phyloP scores from a whole-genome alignment of 176 grass and related monocot species.

The Saccharum officinarum region DNA sequence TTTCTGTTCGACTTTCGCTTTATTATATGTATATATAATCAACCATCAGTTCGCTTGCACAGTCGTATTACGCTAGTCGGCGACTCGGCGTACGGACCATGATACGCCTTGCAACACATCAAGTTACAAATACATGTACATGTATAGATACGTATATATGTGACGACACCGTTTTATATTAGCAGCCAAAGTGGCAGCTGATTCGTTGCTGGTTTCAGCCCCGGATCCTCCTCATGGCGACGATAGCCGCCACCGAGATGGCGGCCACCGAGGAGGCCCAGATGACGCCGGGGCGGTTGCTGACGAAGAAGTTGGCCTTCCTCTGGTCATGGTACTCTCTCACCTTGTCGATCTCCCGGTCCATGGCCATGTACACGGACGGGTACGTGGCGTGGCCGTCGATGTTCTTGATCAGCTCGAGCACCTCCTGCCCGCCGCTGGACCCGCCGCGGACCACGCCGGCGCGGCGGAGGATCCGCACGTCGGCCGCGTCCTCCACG shows the following conservation, averaged over 20 bases:
- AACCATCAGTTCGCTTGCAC: too few relatives aligned
- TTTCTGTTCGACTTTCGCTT: too few relatives aligned
- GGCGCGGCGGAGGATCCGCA: slow-evolving; percentile 32
- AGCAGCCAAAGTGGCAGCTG: neutral
- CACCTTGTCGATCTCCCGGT: slow-evolving; percentile 42
- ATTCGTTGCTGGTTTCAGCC: neutral
- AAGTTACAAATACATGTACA: neutral
- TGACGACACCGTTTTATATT: neutral
- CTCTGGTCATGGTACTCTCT: slow-evolving; percentile 31
- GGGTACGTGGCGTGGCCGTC: slow-evolving; percentile 51
- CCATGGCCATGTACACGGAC: slow-evolving; percentile 53
- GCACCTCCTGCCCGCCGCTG: slow-evolving; percentile 23
- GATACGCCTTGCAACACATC: neutral
- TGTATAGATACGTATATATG: neutral
- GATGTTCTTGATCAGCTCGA: slow-evolving; percentile 44
- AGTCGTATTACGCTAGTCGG: too few relatives aligned
- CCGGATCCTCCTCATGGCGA: slow-evolving; percentile 25
- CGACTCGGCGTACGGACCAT: neutral
- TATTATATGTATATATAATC: too few relatives aligned
- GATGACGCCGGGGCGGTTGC: slow-evolving; percentile 46
- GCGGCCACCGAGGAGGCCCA: slow-evolving; percentile 48
- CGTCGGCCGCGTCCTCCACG: slow-evolving; percentile 39
- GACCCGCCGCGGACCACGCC: slow-evolving; percentile 37
- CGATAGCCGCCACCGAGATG: slow-evolving; percentile 39
- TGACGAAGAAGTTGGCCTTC: slow-evolving; percentile 53